Base-by-base conservation (phyloP, 2,329 filamentous ascomycete species). In the Diatrype stigma region DNA sequence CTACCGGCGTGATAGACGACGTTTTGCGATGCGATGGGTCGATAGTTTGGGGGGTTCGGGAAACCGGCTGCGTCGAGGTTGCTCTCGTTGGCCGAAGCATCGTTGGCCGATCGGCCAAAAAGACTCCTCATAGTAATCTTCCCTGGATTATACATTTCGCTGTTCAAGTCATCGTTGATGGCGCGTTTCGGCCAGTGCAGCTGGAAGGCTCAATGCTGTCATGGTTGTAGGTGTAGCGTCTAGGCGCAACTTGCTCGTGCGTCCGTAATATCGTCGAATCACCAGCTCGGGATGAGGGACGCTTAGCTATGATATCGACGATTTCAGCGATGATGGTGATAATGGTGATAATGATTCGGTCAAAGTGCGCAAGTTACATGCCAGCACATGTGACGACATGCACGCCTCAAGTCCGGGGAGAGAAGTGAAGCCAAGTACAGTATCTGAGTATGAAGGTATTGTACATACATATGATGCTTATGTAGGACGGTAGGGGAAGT, bases 81-180 rank as follows among this genome's bases (percentile, higher is more conserved):
- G 14, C 72, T 65, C 56, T 76, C 70, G 55, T 73, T 75, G 51
- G 73, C 64, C 40, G 72, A 67, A 54, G 76, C 71, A 54, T 80
- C 75, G 57, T 72, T 69, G 26, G 73, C 67, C 52, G 73, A 69
- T 60, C 80, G 80, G 64, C 80, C 80, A 30, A 84, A 76, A 22
- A 84, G 75, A 70, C 82, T 80, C 64, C 80, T 78, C 76, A 84
- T 81, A 56, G 80, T 80, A 56, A 81, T 80, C 67, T 72, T 78
- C 54, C 74, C 77, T 59, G 80, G 75, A 55, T 74, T 79, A 67
- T 79, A 79, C 75, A 78, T 79, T 56, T 50, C 65, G 56, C 6
- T 16, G n/a, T 28, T 44, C 21, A 44, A 44, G 40, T 17, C 19
- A 14, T 28, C 40, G 57, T 60, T 51, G 60, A 50, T 60, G 50